Evolutionary conservation across 768 basidiomycete species (phyloP).

Genomic region (Lactarius hengduanensis): DNA sequence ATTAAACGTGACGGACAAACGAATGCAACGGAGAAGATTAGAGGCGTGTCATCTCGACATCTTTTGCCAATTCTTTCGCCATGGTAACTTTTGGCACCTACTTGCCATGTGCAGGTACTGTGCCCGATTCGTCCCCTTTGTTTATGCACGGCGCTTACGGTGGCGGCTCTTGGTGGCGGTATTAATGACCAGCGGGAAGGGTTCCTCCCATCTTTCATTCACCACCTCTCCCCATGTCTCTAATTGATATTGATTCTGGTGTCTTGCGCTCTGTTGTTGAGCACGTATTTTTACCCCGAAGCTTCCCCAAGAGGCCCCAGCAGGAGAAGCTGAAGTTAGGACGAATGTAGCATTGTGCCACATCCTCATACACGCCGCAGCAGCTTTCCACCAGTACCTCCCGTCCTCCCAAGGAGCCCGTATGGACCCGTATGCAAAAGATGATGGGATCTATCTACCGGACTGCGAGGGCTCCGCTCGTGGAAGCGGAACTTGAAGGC

Average conservation of each 20-base stretch:
- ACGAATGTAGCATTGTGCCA: constrained; percentile 9
- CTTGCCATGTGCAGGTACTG: background rate
- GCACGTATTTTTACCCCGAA: constrained; percentile 23
- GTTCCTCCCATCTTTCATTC: background rate
- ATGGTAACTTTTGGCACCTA: background rate
- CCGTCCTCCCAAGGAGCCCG: background rate
- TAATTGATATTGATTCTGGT: background rate
- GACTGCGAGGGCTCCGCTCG: background rate
- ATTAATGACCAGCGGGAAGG: background rate
- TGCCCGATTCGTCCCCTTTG: background rate
- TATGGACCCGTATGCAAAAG: constrained; percentile 3
- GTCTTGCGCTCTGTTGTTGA: constrained; percentile 2
- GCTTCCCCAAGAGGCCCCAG: constrained; percentile 15
- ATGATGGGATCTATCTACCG: constrained; percentile 2
- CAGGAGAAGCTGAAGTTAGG: background rate
- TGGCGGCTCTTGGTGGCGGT: background rate
- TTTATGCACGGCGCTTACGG: background rate
- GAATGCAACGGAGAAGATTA: background rate
- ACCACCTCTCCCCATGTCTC: background rate
- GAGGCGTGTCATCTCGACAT: background rate
- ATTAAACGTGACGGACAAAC: too few relatives aligned
- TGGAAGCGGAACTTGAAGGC: background rate
- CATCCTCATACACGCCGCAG: constrained; percentile 8
- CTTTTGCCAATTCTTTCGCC: background rate
- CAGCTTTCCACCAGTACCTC: background rate